Evolutionary conservation across 192 early-diverging fungal species (phyloP), one percentile per base, ranked within the genome.

Genomic region (Diversispora eburnea): DNA sequence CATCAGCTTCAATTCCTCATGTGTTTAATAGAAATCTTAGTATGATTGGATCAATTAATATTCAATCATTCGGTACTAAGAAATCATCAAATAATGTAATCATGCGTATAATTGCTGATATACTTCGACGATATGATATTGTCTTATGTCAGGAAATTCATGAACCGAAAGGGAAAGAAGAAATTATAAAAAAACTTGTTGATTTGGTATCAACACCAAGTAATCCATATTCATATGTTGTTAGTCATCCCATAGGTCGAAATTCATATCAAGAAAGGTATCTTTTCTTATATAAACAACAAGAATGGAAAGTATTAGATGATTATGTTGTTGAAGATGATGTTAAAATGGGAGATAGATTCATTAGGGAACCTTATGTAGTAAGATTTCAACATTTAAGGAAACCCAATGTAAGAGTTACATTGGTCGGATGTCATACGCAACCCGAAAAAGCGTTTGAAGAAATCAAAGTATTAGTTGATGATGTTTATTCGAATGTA

Each of bases 111-210:
- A 73, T 73, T 13, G 10, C 33, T 5, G 72, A 73, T 73, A 73
- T 73, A 10, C 46, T 73, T 15, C 59, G 47, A 39, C 47, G n/a
- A 19, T 73, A 64, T 20, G 72, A 64, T 51, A 73, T 73, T 43
- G 47, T 73, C 8, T 39, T 73, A 33, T 73, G 72, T 64, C 72
- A 73, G 63, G 72, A 73, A 13, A 64, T 73, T 64, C 72, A 41
- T n/a, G 20, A 22, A 42, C 22, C 59, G 54, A 55, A 69, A 55
- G 67, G 19, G n/a, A 42, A 69, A 17, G 72, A 73, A 41, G 25
- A 54, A 19, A 54, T 64, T 0, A 73, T 73, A 54, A n/a, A 64
- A 49, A 1, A 51, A 3, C 58, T 73, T 42, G 15, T 19, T 42
- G 12, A 49, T 1, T 41, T 17, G 19, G 47, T 73, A 13, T 73